A percentile compares a stretch with the other conserved stretches of the same genome.
phyloP scores from a whole-genome alignment of 1,284 basidiomycete genomes.

The Sanghuangporus sanghuang region DNA sequence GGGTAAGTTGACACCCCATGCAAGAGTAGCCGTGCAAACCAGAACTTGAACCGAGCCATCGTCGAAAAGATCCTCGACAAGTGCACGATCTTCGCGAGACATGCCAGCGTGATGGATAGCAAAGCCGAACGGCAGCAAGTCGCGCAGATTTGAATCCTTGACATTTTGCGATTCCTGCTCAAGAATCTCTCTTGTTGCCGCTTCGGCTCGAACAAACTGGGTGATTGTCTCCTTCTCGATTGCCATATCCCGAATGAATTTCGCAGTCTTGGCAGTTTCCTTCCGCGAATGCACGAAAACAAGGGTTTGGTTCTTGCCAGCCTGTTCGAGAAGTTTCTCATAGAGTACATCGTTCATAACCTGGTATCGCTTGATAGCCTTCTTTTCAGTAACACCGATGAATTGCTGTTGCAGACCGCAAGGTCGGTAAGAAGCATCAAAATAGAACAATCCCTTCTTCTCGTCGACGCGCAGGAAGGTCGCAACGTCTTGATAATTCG shows the following conservation, averaged over 20 bases:
- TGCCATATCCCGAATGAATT: slow-evolving; percentile 91
- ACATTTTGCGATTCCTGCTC: slow-evolving; percentile 82
- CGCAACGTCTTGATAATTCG: slow-evolving; percentile 99
- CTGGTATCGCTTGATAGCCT: slow-evolving; percentile 97
- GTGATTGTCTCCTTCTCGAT: slow-evolving; percentile 96
- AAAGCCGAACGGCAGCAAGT: slow-evolving; percentile 94
- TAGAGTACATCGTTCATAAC: slow-evolving; percentile 99
- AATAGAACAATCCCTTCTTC: slow-evolving; percentile 93
- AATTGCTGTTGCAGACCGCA: slow-evolving; percentile 97
- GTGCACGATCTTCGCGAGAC: slow-evolving; percentile 87
- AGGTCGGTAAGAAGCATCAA: slow-evolving; percentile 91
- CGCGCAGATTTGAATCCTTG: slow-evolving; percentile 81
- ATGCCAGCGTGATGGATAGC: slow-evolving; percentile 99
- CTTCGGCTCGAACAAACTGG: slow-evolving; percentile 90
- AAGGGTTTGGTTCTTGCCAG: slow-evolving; percentile 85
- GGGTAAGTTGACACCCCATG: slow-evolving; percentile 99
- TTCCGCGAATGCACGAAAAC: slow-evolving; percentile 99
- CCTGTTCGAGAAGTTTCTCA: slow-evolving; percentile 95
- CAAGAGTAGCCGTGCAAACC: slow-evolving; percentile 95
- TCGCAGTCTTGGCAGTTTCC: slow-evolving; percentile 96
- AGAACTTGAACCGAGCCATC: slow-evolving; percentile 93
- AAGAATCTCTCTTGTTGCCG: slow-evolving; percentile 84
- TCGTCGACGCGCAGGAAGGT: slow-evolving; percentile 95
- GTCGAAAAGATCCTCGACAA: slow-evolving; percentile 94
- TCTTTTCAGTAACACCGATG: slow-evolving; percentile 98